Base-by-base conservation (phyloP, 371 early-diverging fungal species). In the Syncephalis plumigaleata region DNA sequence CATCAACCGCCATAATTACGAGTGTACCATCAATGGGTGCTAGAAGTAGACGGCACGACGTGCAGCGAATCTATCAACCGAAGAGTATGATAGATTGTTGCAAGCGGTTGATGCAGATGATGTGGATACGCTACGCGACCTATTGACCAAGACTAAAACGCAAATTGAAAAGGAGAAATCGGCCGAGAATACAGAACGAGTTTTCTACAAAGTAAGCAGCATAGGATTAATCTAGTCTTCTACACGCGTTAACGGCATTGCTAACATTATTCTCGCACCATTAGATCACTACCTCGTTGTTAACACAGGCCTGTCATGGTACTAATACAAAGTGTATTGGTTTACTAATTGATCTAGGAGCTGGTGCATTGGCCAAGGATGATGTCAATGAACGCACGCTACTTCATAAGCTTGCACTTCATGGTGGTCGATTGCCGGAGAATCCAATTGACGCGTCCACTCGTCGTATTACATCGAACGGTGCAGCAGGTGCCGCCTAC, bases 361-460 rank as follows among this genome's bases (percentile, higher is more conserved):
- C 64, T 1, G 55, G 61, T 24, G 55, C 66, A 0, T 45, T 70
- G 22, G 53, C 61, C 7, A 57, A 56, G 17, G 61, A 64, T 24
- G 73, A 77, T 46, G 65, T 81, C 44, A 79, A 79, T 43, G 77
- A 78, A 26, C 69, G 80, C 9, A 73, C 77, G 27, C 39, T 81
- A 15, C 45, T 81, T 5, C 82, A 81, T 50, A 70, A 67, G 24
- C 55, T 75, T 11, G 66, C 67, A 13, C 63, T 81, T 5, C 55
- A 61, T 22, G 64, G 65, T 2, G 64, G 72, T 16, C 45, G 9
- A 20, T 47, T 63, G 11, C 36, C 47, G 18, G 13, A 42, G 43
- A 16, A 39, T 17, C 31, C 31, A 15, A 16, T 8, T 13, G 17
- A 48, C 17, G 26, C 44, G 11, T 7, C 3, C 40, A 17, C 46